Evolutionary conservation across 495 filamentous ascomycete species (phyloP).

Genomic region (Penicillium arizonense): DNA sequence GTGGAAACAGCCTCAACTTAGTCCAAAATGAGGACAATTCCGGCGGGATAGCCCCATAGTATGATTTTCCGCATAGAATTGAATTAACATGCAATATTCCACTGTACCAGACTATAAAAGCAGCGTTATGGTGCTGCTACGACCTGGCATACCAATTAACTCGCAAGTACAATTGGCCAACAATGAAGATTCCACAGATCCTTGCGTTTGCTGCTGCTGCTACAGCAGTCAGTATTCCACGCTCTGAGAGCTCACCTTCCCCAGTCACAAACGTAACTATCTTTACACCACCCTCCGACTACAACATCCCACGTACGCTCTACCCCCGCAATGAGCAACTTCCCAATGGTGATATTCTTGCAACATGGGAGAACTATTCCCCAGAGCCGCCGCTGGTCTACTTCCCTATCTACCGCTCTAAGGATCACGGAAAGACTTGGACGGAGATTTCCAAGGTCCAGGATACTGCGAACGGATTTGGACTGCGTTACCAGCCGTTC

Average conservation of each 20-base stretch:
- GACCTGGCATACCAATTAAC: background rate
- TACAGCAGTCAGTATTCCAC: constrained; percentile 8
- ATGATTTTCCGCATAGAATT: background rate
- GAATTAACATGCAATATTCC: background rate
- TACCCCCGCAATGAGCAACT: constrained; percentile 25
- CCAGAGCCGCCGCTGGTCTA: constrained; percentile 55
- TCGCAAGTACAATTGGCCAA: constrained; percentile 3
- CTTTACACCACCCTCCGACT: constrained; percentile 33
- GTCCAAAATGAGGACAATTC: constrained; percentile 24
- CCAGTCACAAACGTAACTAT: constrained; percentile 22
- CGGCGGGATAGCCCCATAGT: constrained; percentile 26
- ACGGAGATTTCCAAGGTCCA: constrained; percentile 57
- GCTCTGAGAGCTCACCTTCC: constrained; percentile 2
- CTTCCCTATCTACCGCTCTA: constrained; percentile 65
- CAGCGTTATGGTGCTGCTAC: background rate
- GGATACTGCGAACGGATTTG: constrained; percentile 62
- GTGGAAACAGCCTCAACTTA: background rate
- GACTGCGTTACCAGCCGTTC: constrained; percentile 66
- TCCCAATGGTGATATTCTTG: constrained; percentile 21
- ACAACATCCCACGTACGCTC: constrained; percentile 31
- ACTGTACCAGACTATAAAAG: constrained; percentile 6
- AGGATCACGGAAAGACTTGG: constrained; percentile 62
- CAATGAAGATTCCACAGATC: constrained; percentile 17
- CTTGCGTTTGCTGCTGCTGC: constrained; percentile 18
- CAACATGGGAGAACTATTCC: constrained; percentile 66